phyloP scores from a whole-genome alignment of 306 rosid genomes.

The Astragalus glycyphyllos region DNA sequence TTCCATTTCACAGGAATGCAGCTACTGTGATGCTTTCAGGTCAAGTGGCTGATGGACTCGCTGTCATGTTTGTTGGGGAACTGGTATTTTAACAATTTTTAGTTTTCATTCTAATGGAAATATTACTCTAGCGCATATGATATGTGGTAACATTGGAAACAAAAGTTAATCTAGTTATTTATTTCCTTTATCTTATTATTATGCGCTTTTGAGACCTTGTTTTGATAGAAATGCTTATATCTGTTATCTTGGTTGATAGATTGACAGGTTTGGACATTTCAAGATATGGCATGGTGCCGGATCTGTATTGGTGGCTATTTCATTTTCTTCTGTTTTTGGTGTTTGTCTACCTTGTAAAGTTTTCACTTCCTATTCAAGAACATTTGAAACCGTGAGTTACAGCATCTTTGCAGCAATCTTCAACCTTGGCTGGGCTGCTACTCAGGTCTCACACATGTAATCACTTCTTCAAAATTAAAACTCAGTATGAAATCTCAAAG shows the following conservation, averaged over 20 bases:
- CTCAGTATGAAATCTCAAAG: constrained; percentile 7
- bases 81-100: constrained; percentile 61
- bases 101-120: constrained; percentile 7
- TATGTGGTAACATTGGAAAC: background rate
- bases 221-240: constrained; percentile 37
- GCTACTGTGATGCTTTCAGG: constrained; percentile 96
- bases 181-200: constrained; percentile 18
- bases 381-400: constrained; percentile 77
- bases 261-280: constrained; percentile 95
- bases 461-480: constrained; percentile 40
- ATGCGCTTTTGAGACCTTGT: constrained; percentile 35
- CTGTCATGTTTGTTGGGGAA: constrained; percentile 86
- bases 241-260: constrained; percentile 60
- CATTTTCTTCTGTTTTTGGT: constrained; percentile 98
- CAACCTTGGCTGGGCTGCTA: constrained; percentile 97
- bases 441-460: constrained; percentile 98
- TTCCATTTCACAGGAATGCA: constrained; percentile 64
- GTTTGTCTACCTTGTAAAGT: constrained; percentile 83
- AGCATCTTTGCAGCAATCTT: constrained; percentile 91
- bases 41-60: constrained; percentile 94
- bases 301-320: constrained; percentile 88
- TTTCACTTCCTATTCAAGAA: constrained; percentile 56
- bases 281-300: constrained; percentile 99
- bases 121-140: background rate
- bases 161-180: constrained; percentile 8